Percentiles rank a stretch among this genome's conserved stretches.
Conservation (phyloP, 2,329 filamentous ascomycete species). For the Helotiales sp. region DNA sequence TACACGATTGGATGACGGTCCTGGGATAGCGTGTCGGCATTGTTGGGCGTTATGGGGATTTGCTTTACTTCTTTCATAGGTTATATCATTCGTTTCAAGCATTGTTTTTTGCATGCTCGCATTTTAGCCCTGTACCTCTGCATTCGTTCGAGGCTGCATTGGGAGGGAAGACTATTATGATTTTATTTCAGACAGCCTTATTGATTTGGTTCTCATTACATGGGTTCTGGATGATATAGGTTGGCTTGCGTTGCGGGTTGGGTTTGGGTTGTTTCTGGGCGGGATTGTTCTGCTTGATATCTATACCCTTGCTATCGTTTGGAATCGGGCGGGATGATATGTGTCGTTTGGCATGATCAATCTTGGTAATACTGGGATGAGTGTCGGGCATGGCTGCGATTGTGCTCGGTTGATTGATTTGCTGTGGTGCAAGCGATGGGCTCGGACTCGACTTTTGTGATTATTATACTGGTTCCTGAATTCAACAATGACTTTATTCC, state of each 20-base stretch:
- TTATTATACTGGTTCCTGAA: neutral
- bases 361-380: neutral
- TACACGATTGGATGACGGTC: neutral
- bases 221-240: neutral
- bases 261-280: neutral
- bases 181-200: neutral
- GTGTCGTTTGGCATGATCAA: neutral
- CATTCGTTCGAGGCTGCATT: constrained; percentile 2
- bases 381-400: neutral
- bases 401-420: neutral
- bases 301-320: constrained; percentile 19
- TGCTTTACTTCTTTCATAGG: neutral
- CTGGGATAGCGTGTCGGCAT: neutral
- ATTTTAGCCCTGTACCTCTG: constrained; percentile 4
- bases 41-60: constrained; percentile 7
- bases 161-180: neutral
- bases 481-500: neutral
- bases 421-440: neutral
- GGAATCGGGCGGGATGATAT: neutral
- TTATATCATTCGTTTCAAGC: constrained; percentile 2
- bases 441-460: neutral
- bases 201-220: neutral
- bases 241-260: neutral
- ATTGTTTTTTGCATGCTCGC: constrained; percentile 1
- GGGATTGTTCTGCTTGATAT: constrained; percentile 9